Conservation (phyloP, 2,329 filamentous ascomycete species). For the Xylariaceae sp. region DNA sequence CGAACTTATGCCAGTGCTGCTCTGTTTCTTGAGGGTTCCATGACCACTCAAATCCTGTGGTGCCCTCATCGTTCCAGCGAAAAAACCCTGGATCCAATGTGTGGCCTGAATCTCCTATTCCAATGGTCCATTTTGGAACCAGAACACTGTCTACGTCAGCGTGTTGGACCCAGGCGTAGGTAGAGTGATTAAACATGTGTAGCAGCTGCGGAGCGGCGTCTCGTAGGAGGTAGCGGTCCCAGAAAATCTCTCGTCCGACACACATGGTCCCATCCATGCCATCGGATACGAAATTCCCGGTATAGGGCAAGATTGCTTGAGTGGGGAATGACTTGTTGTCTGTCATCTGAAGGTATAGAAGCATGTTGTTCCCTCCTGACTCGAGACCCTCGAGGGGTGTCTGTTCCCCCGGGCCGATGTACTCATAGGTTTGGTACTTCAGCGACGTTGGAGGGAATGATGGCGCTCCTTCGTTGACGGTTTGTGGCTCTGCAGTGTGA, state of each 20-base stretch:
- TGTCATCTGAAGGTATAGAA: neutral
- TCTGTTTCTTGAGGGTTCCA: neutral
- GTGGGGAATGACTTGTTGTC: neutral
- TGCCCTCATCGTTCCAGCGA: neutral
- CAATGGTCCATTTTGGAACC: neutral
- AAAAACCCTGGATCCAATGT: neutral
- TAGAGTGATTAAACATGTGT: neutral
- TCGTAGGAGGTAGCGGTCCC: neutral
- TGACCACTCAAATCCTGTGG: neutral
- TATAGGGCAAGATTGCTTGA: neutral
- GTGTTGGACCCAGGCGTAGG: neutral
- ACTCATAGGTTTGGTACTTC: neutral
- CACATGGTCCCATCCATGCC: neutral
- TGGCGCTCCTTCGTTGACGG: neutral
- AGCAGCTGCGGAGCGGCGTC: neutral
- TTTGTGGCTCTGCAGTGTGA: neutral
- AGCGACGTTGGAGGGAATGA: neutral
- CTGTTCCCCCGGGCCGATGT: neutral
- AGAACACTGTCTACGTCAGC: neutral
- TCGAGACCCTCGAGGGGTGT: neutral
- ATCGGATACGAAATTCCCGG: neutral
- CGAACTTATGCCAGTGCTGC: neutral
- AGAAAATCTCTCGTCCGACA: neutral
- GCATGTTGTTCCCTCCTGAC: neutral
- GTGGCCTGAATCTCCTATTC: neutral